These are phyloP conservation scores for Malania oleifera DNA, from an alignment of 164 flowering plant species.

Conservation along the genomic window DNA sequence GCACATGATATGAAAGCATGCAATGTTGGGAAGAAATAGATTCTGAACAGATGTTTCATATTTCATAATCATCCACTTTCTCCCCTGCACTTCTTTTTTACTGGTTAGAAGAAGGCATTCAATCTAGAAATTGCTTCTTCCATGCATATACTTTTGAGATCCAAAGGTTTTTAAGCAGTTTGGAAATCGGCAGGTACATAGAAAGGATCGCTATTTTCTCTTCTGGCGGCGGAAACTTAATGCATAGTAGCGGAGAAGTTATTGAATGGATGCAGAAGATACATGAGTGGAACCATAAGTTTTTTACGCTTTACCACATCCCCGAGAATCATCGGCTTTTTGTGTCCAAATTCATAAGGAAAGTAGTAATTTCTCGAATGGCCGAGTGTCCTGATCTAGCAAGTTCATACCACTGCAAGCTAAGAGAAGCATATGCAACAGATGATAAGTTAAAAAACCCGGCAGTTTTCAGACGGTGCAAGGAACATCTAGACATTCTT, in stretches of 20 bases:
- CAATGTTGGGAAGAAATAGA: no score
- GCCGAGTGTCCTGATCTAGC: constrained; percentile 83
- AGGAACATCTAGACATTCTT: constrained; percentile 55
- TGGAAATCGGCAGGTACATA: constrained; percentile 50
- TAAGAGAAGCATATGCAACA: constrained; percentile 65
- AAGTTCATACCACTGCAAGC: constrained; percentile 67
- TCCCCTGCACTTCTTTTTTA: no score
- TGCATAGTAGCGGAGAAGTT: constrained; percentile 35
- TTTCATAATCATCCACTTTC: no score
- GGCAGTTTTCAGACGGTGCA: constrained; percentile 36
- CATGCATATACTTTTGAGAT: neutral
- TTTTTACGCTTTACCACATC: constrained; percentile 69
- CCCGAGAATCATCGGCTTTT: constrained; percentile 55
- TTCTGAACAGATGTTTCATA: no score
- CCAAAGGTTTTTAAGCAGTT: neutral
- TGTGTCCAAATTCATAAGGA: constrained; percentile 69
- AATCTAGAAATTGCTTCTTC: neutral
- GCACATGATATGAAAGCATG: no score
- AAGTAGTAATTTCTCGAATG: constrained; percentile 84
- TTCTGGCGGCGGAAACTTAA: constrained; percentile 27
- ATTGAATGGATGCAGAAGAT: constrained; percentile 85
- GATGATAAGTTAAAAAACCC: constrained; percentile 65
- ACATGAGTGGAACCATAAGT: constrained; percentile 75
- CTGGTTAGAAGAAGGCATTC: no score
- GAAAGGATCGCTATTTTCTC: constrained; percentile 66